These are phyloP conservation scores for Penicillium sp. DNA, from an alignment of 2,329 filamentous ascomycete genomes.

Conservation along the genomic window DNA sequence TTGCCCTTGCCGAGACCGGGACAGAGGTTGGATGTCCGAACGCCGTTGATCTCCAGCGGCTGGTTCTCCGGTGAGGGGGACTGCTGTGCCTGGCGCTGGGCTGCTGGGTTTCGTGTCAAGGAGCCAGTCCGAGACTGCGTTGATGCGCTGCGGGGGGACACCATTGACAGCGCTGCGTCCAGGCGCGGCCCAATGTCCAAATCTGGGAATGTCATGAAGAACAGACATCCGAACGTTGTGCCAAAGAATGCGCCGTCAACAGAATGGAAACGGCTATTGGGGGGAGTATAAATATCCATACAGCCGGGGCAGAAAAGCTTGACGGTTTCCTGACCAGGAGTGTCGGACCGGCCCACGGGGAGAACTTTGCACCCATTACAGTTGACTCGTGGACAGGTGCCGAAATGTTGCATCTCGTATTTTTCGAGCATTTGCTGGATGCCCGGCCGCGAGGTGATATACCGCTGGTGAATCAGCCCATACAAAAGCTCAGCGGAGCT, in stretches of 20 bases:
- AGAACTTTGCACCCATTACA: slow-evolving; percentile 88
- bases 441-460: slow-evolving; percentile 92
- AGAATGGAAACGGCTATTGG: slow-evolving; percentile 94
- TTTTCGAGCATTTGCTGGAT: slow-evolving; percentile 99
- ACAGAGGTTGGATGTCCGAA: slow-evolving; percentile 81
- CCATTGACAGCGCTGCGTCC: slow-evolving; percentile 43
- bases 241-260: slow-evolving; percentile 98
- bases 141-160: slow-evolving; percentile 24
- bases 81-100: slow-evolving; percentile 27
- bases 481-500: slow-evolving; percentile 98
- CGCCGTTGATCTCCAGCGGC: slow-evolving; percentile 71
- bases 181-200: slow-evolving; percentile 77
- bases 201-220: slow-evolving; percentile 98
- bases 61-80: slow-evolving; percentile 45
- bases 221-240: slow-evolving; percentile 92
- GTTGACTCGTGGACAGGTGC: slow-evolving; percentile 88
- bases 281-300: slow-evolving; percentile 93
- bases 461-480: slow-evolving; percentile 95
- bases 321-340: slow-evolving; percentile 93
- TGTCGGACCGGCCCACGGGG: slow-evolving; percentile 90
- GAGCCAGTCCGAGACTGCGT: slow-evolving; percentile 38
- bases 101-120: slow-evolving; percentile 26
- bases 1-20: slow-evolving; percentile 78
- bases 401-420: slow-evolving; percentile 95
- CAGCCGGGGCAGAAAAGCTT: slow-evolving; percentile 98